Evolutionary conservation across 73 alveolate genomes (phyloP).

Genomic region (Tetrahymena borealis): DNA sequence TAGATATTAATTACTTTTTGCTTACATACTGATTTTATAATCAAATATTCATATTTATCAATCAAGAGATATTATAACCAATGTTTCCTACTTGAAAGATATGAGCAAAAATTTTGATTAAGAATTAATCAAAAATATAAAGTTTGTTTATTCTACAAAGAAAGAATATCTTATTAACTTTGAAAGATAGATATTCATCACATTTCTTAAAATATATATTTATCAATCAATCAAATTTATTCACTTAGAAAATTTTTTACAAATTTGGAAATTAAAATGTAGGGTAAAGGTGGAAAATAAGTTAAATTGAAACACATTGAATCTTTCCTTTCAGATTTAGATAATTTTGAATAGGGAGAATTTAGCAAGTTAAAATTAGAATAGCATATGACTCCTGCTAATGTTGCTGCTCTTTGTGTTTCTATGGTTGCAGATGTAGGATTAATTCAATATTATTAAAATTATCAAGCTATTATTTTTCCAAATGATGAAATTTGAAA

Average conservation of each 20-base stretch:
- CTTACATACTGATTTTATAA: too few relatives aligned
- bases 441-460: too few relatives aligned
- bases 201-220: not conserved
- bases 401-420: conserved; percentile 4
- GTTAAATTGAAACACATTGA: not conserved
- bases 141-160: too few relatives aligned
- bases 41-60: too few relatives aligned
- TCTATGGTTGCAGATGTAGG: not conserved
- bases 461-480: too few relatives aligned
- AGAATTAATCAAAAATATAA: too few relatives aligned
- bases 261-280: not conserved
- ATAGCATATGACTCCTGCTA: conserved; percentile 42
- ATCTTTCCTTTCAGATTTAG: not conserved
- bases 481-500: too few relatives aligned
- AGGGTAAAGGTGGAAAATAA: not conserved
- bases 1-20: too few relatives aligned
- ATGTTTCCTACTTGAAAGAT: too few relatives aligned
- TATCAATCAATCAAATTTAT: not conserved
- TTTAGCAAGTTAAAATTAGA: conserved; percentile 13
- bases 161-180: not conserved
- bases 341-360: not conserved
- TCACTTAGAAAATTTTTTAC: not conserved
- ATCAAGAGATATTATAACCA: too few relatives aligned
- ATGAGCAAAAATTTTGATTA: too few relatives aligned
- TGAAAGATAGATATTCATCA: not conserved